These are phyloP conservation scores for Thelonectria rubi DNA, from an alignment of 2,329 filamentous ascomycete genomes.

Conservation along the genomic window DNA sequence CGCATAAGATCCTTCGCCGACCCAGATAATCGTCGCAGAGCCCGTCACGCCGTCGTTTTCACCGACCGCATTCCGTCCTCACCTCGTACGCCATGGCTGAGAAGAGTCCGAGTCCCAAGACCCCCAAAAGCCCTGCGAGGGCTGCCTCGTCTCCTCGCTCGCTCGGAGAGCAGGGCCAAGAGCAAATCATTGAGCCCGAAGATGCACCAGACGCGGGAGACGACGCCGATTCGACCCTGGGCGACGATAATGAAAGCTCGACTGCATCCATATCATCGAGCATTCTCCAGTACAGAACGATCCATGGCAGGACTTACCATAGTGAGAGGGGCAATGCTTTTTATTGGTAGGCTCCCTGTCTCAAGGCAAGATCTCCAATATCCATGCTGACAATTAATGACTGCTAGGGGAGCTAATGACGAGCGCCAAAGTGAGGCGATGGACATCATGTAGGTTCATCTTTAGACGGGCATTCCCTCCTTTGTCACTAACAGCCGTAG, in stretches of 20 bases:
- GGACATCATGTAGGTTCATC: conserved; percentile 41
- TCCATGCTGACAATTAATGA: not conserved
- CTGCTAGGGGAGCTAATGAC: conserved; percentile 40
- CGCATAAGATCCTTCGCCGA: not conserved
- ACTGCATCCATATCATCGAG: conserved; percentile 1
- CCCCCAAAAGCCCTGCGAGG: not conserved
- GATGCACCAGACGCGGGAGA: not conserved
- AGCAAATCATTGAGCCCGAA: not conserved
- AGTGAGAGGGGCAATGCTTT: conserved; percentile 3
- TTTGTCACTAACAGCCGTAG: conserved; percentile 3
- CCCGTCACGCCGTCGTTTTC: not conserved
- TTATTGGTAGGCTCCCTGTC: not conserved
- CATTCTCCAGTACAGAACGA: conserved; percentile 3
- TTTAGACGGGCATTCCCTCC: not conserved
- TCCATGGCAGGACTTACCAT: conserved; percentile 1
- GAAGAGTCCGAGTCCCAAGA: not conserved
- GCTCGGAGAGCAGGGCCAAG: not conserved
- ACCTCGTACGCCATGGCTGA: not conserved
- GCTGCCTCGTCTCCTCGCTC: not conserved
- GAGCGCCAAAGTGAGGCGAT: conserved; percentile 44
- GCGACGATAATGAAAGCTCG: not conserved
- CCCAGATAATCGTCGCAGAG: not conserved
- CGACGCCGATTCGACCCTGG: not conserved
- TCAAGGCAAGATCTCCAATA: not conserved
- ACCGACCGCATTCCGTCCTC: not conserved